phyloP scores from a whole-genome alignment of 2,329 filamentous ascomycete species.

The Penicillium sp. region DNA sequence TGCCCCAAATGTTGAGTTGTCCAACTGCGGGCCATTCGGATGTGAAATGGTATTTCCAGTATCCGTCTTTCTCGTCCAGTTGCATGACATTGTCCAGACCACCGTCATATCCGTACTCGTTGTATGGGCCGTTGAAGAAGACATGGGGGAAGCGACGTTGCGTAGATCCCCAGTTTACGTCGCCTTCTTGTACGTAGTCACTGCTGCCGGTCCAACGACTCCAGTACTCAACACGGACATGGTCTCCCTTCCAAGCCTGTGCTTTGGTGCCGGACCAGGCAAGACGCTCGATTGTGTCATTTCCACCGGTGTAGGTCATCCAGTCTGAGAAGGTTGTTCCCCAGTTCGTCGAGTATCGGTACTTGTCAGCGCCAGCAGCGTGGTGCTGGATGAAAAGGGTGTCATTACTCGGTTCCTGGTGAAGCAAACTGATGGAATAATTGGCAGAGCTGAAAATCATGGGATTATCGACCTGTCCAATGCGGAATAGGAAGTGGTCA shows the following conservation, averaged over 20 bases:
- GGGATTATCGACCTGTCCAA: slow-evolving; percentile 59
- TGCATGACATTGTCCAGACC: slow-evolving; percentile 56
- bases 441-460: slow-evolving; percentile 60
- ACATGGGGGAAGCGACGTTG: slow-evolving; percentile 60
- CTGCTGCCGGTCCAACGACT: slow-evolving; percentile 59
- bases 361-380: slow-evolving; percentile 62
- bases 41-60: slow-evolving; percentile 62
- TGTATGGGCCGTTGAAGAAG: slow-evolving; percentile 62
- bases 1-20: slow-evolving; percentile 66
- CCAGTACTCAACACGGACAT: slow-evolving; percentile 65
- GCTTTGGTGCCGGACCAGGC: slow-evolving; percentile 58
- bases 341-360: slow-evolving; percentile 64
- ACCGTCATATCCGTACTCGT: slow-evolving; percentile 63
- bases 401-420: slow-evolving; percentile 41
- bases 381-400: slow-evolving; percentile 55
- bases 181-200: slow-evolving; percentile 60
- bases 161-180: slow-evolving; percentile 42
- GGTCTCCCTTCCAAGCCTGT: slow-evolving; percentile 62
- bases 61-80: slow-evolving; percentile 46
- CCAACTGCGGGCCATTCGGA: slow-evolving; percentile 62
- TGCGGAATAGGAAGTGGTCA: slow-evolving; percentile 63
- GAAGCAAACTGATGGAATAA: slow-evolving; percentile 57
- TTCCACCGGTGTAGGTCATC: slow-evolving; percentile 54
- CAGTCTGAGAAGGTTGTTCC: slow-evolving; percentile 60
- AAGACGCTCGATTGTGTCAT: slow-evolving; percentile 49